phyloP scores from a whole-genome alignment of 495 filamentous ascomycete species.

The Neurospora hispaniola region DNA sequence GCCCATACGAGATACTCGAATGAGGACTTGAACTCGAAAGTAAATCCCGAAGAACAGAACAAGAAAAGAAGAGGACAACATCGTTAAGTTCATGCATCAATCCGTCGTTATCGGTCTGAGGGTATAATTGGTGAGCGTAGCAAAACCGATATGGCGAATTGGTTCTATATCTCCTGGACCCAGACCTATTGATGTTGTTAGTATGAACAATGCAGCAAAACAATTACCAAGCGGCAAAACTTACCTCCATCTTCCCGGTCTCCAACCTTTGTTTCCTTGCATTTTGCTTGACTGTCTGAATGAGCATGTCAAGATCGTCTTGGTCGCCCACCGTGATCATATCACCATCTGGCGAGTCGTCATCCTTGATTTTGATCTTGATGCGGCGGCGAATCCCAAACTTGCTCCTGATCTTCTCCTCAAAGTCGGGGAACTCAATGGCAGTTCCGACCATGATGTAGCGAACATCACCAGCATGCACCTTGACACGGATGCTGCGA shows the following conservation, averaged over 20 bases:
- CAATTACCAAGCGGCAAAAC: slow-evolving; percentile 18
- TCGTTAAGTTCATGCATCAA: not conserved
- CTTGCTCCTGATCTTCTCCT: slow-evolving; percentile 69
- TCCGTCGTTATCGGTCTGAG: not conserved
- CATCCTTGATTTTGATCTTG: slow-evolving; percentile 77
- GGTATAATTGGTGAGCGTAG: not conserved
- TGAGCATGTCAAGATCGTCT: slow-evolving; percentile 85
- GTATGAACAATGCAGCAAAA: not conserved
- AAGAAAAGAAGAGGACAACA: not conserved
- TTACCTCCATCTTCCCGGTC: slow-evolving; percentile 93
- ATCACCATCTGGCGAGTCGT: slow-evolving; percentile 65
- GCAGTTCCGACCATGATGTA: slow-evolving; percentile 77
- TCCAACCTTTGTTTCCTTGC: slow-evolving; percentile 67
- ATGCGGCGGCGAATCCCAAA: slow-evolving; percentile 60
- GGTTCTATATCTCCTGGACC: slow-evolving; percentile 47
- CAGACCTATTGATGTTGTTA: slow-evolving; percentile 44
- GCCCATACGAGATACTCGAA: not conserved
- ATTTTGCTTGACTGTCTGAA: slow-evolving; percentile 51
- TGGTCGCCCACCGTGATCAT: slow-evolving; percentile 96
- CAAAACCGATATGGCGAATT: not conserved
- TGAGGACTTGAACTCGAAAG: not conserved
- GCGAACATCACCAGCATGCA: slow-evolving; percentile 83
- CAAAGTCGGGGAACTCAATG: slow-evolving; percentile 66
- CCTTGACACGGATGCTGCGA: slow-evolving; percentile 72
- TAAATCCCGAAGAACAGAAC: not conserved